A percentile compares a stretch with the other conserved stretches of the same genome.
These are phyloP conservation scores for Urostyla sp. DNA, from an alignment of 73 alveolate genomes.

Conservation along the genomic window DNA sequence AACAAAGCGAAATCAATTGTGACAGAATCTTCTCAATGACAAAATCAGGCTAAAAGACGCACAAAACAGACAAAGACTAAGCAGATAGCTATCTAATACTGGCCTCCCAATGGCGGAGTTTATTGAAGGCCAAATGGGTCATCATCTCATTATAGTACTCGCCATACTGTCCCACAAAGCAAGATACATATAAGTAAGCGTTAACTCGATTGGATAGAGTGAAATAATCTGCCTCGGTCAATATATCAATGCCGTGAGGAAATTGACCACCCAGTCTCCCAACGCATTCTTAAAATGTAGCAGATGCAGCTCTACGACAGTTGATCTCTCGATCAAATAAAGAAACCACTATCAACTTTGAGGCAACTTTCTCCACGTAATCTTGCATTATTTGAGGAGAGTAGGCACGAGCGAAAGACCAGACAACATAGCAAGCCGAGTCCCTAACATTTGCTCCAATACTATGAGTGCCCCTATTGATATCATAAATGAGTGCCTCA, in stretches of 20 bases:
- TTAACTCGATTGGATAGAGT: slow-evolving; percentile 92
- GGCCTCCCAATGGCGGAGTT: slow-evolving; percentile 91
- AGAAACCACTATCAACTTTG: slow-evolving; percentile 76
- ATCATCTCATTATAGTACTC: slow-evolving; percentile 87
- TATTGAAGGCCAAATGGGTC: slow-evolving; percentile 87
- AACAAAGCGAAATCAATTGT: slow-evolving; percentile 59
- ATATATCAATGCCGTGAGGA: slow-evolving; percentile 97
- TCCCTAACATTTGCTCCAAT: slow-evolving; percentile 98
- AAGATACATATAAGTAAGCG: slow-evolving; percentile 92
- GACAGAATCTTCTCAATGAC: slow-evolving; percentile 76
- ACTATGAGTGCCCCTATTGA: slow-evolving; percentile 83
- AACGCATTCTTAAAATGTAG: slow-evolving; percentile 98
- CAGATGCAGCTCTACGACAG: slow-evolving; percentile 98
- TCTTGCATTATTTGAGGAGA: slow-evolving; percentile 91
- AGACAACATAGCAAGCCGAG: slow-evolving; percentile 98
- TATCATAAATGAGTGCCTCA: slow-evolving; percentile 80
- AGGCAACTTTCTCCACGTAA: slow-evolving; percentile 87
- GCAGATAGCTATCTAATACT: slow-evolving; percentile 90
- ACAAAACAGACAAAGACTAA: slow-evolving; percentile 83
- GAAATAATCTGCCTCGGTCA: slow-evolving; percentile 98
- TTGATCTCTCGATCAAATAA: slow-evolving; percentile 98
- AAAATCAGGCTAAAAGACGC: slow-evolving; percentile 87
- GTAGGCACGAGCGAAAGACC: slow-evolving; percentile 98
- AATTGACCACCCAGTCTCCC: slow-evolving; percentile 94
- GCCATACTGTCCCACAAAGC: slow-evolving; percentile 90